Base-by-base conservation (phyloP, 2,329 filamentous ascomycete genomes). In the Macroventuria anomochaeta region DNA sequence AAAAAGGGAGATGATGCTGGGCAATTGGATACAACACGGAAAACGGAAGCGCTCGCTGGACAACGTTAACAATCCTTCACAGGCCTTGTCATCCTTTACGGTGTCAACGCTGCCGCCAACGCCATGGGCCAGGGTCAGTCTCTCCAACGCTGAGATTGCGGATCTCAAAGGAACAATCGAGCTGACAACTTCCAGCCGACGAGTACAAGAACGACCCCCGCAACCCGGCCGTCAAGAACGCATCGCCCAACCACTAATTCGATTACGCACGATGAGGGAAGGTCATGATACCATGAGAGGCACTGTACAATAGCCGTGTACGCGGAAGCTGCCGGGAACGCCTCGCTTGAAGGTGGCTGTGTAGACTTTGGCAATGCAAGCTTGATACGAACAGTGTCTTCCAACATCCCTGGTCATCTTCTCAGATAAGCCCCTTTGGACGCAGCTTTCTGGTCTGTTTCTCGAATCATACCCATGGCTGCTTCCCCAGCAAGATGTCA, bases 151-250 rank as follows among this genome's bases (percentile, higher is more conserved):
- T 3, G 26, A 49, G 31, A 20, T 20, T 3, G 18, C 5, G 2
- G 15, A 15, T 32, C 25, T 25, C 34, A 32, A 11, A 4, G 5
- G 13, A 31, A 26, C 12, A 25, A 20, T n/a, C 20, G 43, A 43
- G 33, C 67, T 74, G 43, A 74, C 60, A 26, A 2, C 32, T 31
- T 32, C 34, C 47, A 97, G 93, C 87, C 82, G 90, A 90, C 70
- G 91, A 97, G 82, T 97, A 85, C 86, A 96, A 93, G 88, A 96
- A 96, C 83, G 93, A 97, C 80, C 91, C 93, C 65, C 88, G 93
- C 79, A 97, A 97, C 85, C 87, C 87, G 64, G 64, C 67, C 42
- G 50, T 67, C 51, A 74, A 74, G 70, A 72, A 71, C 65, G 53
- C 59, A 34, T 51, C 61, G 34, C 46, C 67, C 37, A 67, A 57